Conservation (phyloP, 179 eudicot genomes). For the Spinacia oleracea region DNA sequence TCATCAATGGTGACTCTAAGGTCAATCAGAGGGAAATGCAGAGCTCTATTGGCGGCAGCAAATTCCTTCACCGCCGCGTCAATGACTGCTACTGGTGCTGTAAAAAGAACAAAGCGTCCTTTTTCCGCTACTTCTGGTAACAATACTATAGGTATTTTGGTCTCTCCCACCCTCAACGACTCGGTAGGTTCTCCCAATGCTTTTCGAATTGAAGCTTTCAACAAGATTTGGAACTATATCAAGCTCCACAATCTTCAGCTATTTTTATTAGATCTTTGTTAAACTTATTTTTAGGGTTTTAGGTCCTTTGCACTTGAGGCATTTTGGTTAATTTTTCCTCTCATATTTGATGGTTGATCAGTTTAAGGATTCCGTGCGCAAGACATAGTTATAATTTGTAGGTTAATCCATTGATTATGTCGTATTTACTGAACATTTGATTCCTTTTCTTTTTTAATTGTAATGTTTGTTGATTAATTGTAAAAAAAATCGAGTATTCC, state of each 20-base stretch:
- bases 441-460: no score
- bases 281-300: not conserved
- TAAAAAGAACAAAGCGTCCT: not conserved
- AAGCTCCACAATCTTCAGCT: slow-evolving; percentile 62
- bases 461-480: no score
- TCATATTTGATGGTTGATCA: not conserved
- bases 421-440: no score
- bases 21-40: slow-evolving; percentile 37
- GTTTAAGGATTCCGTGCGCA: no score
- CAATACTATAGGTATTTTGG: slow-evolving; percentile 29
- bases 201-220: slow-evolving; percentile 48
- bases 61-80: slow-evolving; percentile 8
- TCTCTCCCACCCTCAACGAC: no score
- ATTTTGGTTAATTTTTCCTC: not conserved
- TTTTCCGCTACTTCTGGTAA: not conserved
- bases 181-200: slow-evolving; percentile 43
- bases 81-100: not conserved
- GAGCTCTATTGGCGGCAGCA: slow-evolving; percentile 37
- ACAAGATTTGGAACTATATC: slow-evolving; percentile 57
- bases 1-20: slow-evolving; percentile 30
- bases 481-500: no score
- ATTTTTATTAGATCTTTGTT: not conserved
- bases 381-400: no score
- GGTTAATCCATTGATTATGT: not conserved
- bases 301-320: not conserved